Evolutionary conservation across 2,329 filamentous ascomycete species (phyloP).

Genomic region (Graphium sp.): DNA sequence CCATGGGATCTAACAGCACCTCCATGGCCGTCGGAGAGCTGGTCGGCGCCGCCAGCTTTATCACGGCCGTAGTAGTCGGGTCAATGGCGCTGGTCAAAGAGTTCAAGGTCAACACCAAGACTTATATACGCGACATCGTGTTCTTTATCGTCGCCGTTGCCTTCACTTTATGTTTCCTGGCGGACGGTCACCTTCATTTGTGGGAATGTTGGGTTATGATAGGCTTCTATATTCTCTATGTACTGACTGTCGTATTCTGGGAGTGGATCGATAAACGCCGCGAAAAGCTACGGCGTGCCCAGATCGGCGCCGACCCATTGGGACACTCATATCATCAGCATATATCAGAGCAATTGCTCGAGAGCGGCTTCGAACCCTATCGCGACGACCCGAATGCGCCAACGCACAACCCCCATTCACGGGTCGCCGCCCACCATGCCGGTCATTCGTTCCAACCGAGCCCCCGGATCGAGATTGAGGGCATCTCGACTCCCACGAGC

Average conservation of each 20-base stretch:
- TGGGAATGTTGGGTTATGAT: conserved; percentile 93
- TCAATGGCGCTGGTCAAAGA: conserved; percentile 96
- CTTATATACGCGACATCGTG: conserved; percentile 77
- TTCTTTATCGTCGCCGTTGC: conserved; percentile 81
- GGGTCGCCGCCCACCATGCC: conserved; percentile 3
- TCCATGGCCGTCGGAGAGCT: conserved; percentile 91
- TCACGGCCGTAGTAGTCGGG: conserved; percentile 87
- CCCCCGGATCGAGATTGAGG: conserved; percentile 24
- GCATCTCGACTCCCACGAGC: conserved; percentile 14
- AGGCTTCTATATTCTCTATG: conserved; percentile 78
- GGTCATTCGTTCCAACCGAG: conserved; percentile 3
- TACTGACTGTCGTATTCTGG: conserved; percentile 74
- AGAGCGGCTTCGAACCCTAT: conserved; percentile 41
- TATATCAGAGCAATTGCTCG: too few species aligned
- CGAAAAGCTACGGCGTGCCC: conserved; percentile 39
- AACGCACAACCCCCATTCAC: neutral
- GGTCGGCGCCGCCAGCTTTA: conserved; percentile 88
- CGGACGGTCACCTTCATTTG: conserved; percentile 65
- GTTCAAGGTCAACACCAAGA: conserved; percentile 77
- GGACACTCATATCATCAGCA: conserved; percentile 4
- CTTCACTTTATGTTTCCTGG: conserved; percentile 77
- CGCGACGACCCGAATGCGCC: conserved; percentile 35
- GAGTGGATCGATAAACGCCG: conserved; percentile 45
- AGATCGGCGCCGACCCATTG: neutral
- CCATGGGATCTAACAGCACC: conserved; percentile 94